Evolutionary conservation across 192 early-diverging fungal species (phyloP), one percentile per base, ranked within the genome.

Genomic region (Coemansia sp.): DNA sequence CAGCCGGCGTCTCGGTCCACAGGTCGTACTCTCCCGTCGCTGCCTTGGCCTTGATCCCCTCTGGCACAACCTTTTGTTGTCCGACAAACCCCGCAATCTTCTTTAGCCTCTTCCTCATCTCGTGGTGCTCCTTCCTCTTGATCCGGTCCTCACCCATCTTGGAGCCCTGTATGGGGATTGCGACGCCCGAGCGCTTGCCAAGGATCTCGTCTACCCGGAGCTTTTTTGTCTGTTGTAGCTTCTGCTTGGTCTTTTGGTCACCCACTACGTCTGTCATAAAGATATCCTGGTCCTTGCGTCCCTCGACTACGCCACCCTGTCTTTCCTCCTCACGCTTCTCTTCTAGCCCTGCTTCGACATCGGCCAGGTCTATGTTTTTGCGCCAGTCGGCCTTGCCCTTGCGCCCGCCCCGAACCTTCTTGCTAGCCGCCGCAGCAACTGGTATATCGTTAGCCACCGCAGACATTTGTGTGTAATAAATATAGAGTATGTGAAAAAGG

Each of bases 311-410:
- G 16, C 75, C 75, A 27, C 72, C 74, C 43, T 90, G 73, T 68
- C 88, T 77, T 77, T 95, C 94, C 76, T 95, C 93, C 31, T 82
- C 88, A 65, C 91, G 86, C 44, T 82, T 63, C 55, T 89, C 87
- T 16, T 91, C 90, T 49, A 98, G 87, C 12, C 82, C 87, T 34
- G 86, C 76, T 73, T 99, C 96, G 34, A 97, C 85, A 36, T 91
- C 91, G 0, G 70, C 72, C 55, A 95, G 86, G 68, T 98, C 94
- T 47, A 97, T 90, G 67, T 97, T 96, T 76, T 94, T 95, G 72
- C 93, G 89, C 96, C 96, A 97, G 67, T 88, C 92, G 67, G 94
- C 92, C 85, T 94, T 96, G 66, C 92, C 91, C 79, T 98, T 97
- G 77, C 96, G 90, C 66, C 89, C 86, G 12, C 88, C 85, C 47